Evolutionary conservation across 2,329 filamentous ascomycete species (phyloP).

Genomic region (Botryotinia calthae): DNA sequence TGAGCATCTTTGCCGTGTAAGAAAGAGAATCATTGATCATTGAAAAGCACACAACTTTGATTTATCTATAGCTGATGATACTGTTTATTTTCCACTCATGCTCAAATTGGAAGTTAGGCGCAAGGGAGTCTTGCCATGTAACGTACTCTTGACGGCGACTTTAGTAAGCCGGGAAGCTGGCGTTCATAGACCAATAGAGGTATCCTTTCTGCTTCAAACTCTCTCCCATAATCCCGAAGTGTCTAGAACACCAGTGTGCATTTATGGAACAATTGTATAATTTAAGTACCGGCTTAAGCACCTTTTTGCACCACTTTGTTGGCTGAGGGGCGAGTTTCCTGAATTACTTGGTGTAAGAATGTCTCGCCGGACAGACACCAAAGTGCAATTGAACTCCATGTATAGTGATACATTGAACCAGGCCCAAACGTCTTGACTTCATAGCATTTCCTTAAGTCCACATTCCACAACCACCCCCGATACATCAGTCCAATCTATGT

Average conservation of each 20-base stretch:
- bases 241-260: neutral
- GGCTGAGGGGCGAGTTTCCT: slow-evolving; percentile 4
- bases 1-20: neutral
- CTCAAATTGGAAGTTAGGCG: neutral
- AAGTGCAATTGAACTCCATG: slow-evolving; percentile 11
- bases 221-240: neutral
- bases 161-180: neutral
- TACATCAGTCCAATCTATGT: slow-evolving; percentile 16
- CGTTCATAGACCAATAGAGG: neutral
- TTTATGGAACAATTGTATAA: neutral
- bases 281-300: neutral
- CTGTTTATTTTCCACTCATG: neutral
- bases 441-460: neutral
- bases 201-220: neutral
- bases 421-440: slow-evolving; percentile 6
- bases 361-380: slow-evolving; percentile 14
- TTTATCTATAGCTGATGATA: neutral
- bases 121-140: neutral
- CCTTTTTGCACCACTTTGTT: neutral
- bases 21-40: neutral
- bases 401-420: slow-evolving; percentile 9
- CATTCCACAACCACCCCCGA: neutral
- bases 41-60: neutral
- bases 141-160: neutral
- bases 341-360: slow-evolving; percentile 15